Percentiles rank a stretch among this genome's conserved stretches.
Conservation (phyloP, 1,284 basidiomycete genomes). For the Bjerkandera adusta region DNA sequence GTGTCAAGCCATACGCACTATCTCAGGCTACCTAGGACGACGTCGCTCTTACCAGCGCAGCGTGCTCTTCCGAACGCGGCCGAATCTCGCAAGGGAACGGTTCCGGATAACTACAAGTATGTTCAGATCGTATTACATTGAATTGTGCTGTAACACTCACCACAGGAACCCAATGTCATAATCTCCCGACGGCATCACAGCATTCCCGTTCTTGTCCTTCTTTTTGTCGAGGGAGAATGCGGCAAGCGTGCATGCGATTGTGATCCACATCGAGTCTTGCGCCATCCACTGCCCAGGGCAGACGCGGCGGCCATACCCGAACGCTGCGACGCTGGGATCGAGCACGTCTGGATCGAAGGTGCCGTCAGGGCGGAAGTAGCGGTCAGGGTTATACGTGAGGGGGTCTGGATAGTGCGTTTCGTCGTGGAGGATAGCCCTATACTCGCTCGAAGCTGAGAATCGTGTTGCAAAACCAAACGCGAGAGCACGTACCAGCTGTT, state of each 20-base stretch:
- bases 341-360: slow-evolving; percentile 11
- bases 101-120: neutral
- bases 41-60: too few species aligned
- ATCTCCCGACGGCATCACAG: slow-evolving; percentile 20
- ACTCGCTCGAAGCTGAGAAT: neutral
- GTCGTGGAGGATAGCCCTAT: slow-evolving; percentile 28
- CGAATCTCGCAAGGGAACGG: neutral
- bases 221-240: slow-evolving; percentile 22
- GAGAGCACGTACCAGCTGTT: slow-evolving; percentile 22
- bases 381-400: slow-evolving; percentile 25
- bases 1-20: too few species aligned
- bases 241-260: slow-evolving; percentile 14
- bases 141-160: slow-evolving; percentile 14
- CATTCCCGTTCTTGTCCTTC: slow-evolving; percentile 18
- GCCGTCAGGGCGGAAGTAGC: slow-evolving; percentile 20
- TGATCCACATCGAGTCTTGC: slow-evolving; percentile 14
- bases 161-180: slow-evolving; percentile 26
- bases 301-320: slow-evolving; percentile 12
- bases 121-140: too few species aligned
- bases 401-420: slow-evolving; percentile 25
- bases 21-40: too few species aligned
- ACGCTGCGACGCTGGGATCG: slow-evolving; percentile 13
- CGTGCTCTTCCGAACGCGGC: neutral
- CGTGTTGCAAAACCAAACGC: neutral
- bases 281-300: slow-evolving; percentile 25